Evolutionary conservation across 352 stramenopile species (phyloP).

Genomic region (Blastocystis sp.): DNA sequence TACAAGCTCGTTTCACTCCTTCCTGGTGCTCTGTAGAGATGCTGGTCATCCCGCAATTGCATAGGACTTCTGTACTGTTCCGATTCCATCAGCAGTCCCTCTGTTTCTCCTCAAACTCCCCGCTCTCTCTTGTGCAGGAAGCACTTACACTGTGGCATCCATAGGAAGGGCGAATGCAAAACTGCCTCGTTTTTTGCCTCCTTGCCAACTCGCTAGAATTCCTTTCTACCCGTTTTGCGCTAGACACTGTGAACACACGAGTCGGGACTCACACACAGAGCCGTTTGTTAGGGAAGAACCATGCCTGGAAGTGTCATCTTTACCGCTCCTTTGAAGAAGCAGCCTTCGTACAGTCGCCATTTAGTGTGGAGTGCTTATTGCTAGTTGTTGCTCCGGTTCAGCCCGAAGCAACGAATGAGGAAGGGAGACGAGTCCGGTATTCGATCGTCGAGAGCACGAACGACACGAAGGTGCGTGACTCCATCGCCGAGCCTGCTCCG

Average conservation of each 20-base stretch:
- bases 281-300: neutral
- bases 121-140: too few relatives aligned
- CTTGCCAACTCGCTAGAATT: too few relatives aligned
- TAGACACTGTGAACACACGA: neutral
- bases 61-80: too few relatives aligned
- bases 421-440: neutral
- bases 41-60: too few relatives aligned
- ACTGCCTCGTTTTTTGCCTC: too few relatives aligned
- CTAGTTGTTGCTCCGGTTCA: constrained; percentile 6
- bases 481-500: neutral
- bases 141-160: too few relatives aligned
- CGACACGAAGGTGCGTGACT: neutral
- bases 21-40: too few relatives aligned
- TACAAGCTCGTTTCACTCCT: too few relatives aligned
- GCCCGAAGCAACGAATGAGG: neutral
- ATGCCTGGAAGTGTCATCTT: constrained; percentile 35
- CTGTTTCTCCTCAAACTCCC: too few relatives aligned
- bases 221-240: too few relatives aligned
- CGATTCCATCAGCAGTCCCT: too few relatives aligned
- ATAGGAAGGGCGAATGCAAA: too few relatives aligned
- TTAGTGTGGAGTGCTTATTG: neutral
- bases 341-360: neutral
- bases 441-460: neutral
- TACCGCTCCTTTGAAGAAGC: neutral
- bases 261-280: neutral